A percentile compares a stretch with the other conserved stretches of the same genome.
Conservation (phyloP, 1,139 yeast genomes). For the Yamadazyma taylorii region DNA sequence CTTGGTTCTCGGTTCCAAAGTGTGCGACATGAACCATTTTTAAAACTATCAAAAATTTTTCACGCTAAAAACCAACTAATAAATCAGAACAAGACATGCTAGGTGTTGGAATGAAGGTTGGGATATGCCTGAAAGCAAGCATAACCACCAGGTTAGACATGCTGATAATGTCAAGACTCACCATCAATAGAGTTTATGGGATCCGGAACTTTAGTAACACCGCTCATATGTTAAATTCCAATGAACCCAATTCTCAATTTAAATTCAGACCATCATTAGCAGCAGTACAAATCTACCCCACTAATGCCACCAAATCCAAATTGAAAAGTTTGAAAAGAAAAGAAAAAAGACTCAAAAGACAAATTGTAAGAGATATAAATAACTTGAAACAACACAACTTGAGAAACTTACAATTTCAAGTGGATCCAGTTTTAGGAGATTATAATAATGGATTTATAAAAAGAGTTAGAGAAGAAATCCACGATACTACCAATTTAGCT, state of each 20-base stretch:
- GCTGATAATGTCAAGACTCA: not conserved
- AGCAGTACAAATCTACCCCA: conserved; percentile 31
- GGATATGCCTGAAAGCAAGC: no score
- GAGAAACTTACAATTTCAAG: conserved; percentile 34
- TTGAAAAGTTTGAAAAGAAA: conserved; percentile 38
- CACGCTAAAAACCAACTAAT: not conserved
- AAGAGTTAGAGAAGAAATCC: conserved; percentile 63
- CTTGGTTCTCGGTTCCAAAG: not conserved
- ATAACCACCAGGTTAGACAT: no score
- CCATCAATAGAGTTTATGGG: not conserved
- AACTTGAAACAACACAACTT: conserved; percentile 42
- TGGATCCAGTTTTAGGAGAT: conserved; percentile 80
- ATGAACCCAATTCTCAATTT: conserved; percentile 2
- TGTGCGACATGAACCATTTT: not conserved
- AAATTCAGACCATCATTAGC: conserved; percentile 28
- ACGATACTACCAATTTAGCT: conserved; percentile 54
- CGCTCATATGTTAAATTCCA: conserved; percentile 1
- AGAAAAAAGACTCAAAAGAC: conserved; percentile 44
- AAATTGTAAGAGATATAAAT: conserved; percentile 46
- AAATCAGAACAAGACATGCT: not conserved
- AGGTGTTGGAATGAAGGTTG: no score
- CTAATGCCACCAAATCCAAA: conserved; percentile 30
- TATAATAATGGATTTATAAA: conserved; percentile 64
- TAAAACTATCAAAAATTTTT: conserved; percentile 4
- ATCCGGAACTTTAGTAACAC: conserved; percentile 1